These are phyloP conservation scores for Trichophyton mentagrophytes DNA, from an alignment of 2,329 filamentous ascomycete species.

Conservation along the genomic window DNA sequence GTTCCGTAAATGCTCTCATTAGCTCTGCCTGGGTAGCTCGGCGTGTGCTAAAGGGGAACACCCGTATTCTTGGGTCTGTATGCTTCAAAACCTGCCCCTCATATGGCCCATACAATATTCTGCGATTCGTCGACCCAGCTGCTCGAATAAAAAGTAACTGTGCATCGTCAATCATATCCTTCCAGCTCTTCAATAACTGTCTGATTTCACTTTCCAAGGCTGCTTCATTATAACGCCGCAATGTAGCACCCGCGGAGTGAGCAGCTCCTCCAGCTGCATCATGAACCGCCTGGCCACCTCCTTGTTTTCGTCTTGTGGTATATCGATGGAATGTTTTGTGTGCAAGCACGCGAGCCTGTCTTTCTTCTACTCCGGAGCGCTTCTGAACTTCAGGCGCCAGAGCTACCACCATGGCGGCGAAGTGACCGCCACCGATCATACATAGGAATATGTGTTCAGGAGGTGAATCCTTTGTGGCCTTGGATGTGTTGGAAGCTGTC, in stretches of 20 bases:
- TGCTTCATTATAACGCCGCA: slow-evolving; percentile 88
- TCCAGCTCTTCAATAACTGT: slow-evolving; percentile 71
- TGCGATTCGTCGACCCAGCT: slow-evolving; percentile 71
- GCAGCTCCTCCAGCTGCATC: slow-evolving; percentile 89
- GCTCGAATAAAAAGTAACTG: slow-evolving; percentile 82
- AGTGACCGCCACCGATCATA: slow-evolving; percentile 97
- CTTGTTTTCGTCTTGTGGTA: slow-evolving; percentile 89
- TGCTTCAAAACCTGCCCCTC: slow-evolving; percentile 71
- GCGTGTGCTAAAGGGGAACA: slow-evolving; percentile 86
- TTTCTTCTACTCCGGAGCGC: slow-evolving; percentile 56
- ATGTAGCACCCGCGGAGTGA: slow-evolving; percentile 79
- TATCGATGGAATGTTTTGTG: slow-evolving; percentile 98
- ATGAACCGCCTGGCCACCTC: slow-evolving; percentile 85
- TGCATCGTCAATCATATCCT: slow-evolving; percentile 65
- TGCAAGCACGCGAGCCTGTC: slow-evolving; percentile 75
- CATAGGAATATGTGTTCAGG: slow-evolving; percentile 87
- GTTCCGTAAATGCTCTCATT: slow-evolving; percentile 85
- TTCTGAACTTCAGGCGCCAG: slow-evolving; percentile 68
- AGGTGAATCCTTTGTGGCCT: slow-evolving; percentile 38
- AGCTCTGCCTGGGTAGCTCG: slow-evolving; percentile 87
- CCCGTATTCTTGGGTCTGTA: slow-evolving; percentile 67
- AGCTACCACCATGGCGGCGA: slow-evolving; percentile 90
- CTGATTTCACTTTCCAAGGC: slow-evolving; percentile 83
- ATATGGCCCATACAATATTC: slow-evolving; percentile 81
- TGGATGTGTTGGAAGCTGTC: slow-evolving; percentile 37